A percentile compares a stretch with the other conserved stretches of the same genome.
Conservation (phyloP, 2,329 filamentous ascomycete species). For the Sarocladium oryzae region DNA sequence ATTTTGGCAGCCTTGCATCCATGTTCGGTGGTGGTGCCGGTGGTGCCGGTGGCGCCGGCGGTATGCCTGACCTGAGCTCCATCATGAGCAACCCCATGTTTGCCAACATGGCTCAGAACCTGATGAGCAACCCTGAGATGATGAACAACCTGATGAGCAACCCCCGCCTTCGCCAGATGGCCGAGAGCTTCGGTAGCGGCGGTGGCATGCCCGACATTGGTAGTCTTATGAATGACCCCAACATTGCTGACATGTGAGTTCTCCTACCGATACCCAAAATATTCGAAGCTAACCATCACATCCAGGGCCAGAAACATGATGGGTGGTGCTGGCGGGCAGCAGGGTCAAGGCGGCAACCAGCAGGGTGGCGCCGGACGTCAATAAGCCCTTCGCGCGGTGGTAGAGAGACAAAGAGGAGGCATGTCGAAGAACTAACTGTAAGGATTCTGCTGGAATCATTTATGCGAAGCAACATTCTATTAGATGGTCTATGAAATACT, state of each 20-base stretch:
- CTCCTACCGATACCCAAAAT: too few species aligned
- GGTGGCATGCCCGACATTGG: conserved; percentile 87
- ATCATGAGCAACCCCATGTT: conserved; percentile 99
- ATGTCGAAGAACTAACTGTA: not conserved
- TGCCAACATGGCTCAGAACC: conserved; percentile 88
- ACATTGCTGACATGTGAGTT: conserved; percentile 85
- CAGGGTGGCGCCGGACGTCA: conserved; percentile 22
- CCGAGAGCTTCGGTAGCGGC: conserved; percentile 66
- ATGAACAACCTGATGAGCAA: conserved; percentile 93
- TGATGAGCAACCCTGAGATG: conserved; percentile 95
- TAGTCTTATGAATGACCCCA: conserved; percentile 85
- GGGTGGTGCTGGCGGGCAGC: conserved; percentile 25
- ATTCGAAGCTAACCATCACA: too few species aligned
- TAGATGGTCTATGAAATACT: not conserved
- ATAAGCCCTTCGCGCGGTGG: not conserved
- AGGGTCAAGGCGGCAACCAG: conserved; percentile 16
- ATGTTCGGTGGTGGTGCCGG: conserved; percentile 62
- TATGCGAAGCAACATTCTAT: not conserved
- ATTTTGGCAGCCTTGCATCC: conserved; percentile 62
- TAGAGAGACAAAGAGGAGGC: not conserved
- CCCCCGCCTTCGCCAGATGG: conserved; percentile 82
- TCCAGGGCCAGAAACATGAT: conserved; percentile 41
- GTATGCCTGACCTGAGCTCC: conserved; percentile 79
- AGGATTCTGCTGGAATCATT: not conserved
- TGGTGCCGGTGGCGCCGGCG: conserved; percentile 56